These are phyloP conservation scores for Tausonia pullulans DNA, from an alignment of 1,284 basidiomycete species.

Conservation along the genomic window DNA sequence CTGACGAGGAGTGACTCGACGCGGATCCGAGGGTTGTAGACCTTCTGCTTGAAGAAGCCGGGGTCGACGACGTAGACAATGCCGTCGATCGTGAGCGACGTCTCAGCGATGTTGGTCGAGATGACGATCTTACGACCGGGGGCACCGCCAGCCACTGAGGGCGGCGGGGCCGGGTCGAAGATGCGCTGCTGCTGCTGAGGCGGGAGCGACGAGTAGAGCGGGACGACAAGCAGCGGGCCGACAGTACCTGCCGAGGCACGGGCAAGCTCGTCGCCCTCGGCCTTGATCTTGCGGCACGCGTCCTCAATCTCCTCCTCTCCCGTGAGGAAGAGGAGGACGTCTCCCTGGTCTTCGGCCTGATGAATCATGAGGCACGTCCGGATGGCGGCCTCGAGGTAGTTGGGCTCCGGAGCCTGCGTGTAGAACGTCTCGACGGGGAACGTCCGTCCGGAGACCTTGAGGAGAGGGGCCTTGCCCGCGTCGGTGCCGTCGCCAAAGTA, in stretches of 20 bases:
- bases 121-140: conserved; percentile 89
- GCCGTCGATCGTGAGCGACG: conserved; percentile 93
- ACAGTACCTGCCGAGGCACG: conserved; percentile 61
- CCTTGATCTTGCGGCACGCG: conserved; percentile 82
- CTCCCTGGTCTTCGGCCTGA: conserved; percentile 85
- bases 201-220: conserved; percentile 86
- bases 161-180: conserved; percentile 71
- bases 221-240: conserved; percentile 78
- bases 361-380: conserved; percentile 97
- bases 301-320: conserved; percentile 99
- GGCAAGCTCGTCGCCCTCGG: conserved; percentile 70
- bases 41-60: conserved; percentile 94
- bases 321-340: conserved; percentile 88
- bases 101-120: conserved; percentile 97
- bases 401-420: conserved; percentile 87
- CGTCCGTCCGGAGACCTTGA: conserved; percentile 92
- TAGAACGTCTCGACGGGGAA: conserved; percentile 94
- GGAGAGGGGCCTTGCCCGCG: conserved; percentile 58
- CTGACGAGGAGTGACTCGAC: conserved; percentile 89
- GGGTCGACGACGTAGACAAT: conserved; percentile 99
- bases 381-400: conserved; percentile 96
- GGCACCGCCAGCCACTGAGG: conserved; percentile 54
- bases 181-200: conserved; percentile 90
- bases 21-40: conserved; percentile 91
- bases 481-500: conserved; percentile 64